A percentile compares a stretch with the other conserved stretches of the same genome.
phyloP scores from a whole-genome alignment of 2,329 filamentous ascomycete genomes.

The Cadophora gregata region DNA sequence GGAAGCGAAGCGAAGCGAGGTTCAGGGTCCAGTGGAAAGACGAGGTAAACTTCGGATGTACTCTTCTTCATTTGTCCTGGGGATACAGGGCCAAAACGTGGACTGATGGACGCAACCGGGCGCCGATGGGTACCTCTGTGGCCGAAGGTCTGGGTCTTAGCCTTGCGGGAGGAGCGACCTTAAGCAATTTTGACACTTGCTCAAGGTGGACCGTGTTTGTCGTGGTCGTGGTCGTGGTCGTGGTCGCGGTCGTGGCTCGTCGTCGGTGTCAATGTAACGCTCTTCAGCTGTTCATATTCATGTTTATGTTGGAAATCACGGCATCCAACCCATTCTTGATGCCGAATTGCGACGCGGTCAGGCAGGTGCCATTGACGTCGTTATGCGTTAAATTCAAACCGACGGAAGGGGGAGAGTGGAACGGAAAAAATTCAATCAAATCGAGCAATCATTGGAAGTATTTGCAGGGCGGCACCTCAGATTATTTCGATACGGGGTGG shows the following conservation, averaged over 20 bases:
- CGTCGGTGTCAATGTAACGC: neutral
- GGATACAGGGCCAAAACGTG: neutral
- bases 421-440: too few relatives aligned
- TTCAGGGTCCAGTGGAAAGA: neutral
- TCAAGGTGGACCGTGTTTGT: neutral
- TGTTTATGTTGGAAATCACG: neutral
- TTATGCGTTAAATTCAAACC: neutral
- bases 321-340: neutral
- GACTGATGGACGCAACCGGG: neutral
- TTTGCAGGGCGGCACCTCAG: too few relatives aligned
- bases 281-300: neutral
- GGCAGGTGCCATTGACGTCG: neutral
- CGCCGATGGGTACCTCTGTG: neutral
- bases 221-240: neutral
- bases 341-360: too few relatives aligned
- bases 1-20: neutral
- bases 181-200: neutral
- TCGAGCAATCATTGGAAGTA: too few relatives aligned
- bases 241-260: neutral
- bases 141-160: neutral
- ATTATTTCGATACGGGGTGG: too few relatives aligned
- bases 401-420: too few relatives aligned
- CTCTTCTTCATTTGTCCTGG: neutral
- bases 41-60: neutral
- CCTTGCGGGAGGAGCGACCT: neutral